A percentile compares a stretch with the other conserved stretches of the same genome.
Evolutionary conservation across 2,329 filamentous ascomycete species (phyloP).

Genomic region (Ilyonectria destructans): DNA sequence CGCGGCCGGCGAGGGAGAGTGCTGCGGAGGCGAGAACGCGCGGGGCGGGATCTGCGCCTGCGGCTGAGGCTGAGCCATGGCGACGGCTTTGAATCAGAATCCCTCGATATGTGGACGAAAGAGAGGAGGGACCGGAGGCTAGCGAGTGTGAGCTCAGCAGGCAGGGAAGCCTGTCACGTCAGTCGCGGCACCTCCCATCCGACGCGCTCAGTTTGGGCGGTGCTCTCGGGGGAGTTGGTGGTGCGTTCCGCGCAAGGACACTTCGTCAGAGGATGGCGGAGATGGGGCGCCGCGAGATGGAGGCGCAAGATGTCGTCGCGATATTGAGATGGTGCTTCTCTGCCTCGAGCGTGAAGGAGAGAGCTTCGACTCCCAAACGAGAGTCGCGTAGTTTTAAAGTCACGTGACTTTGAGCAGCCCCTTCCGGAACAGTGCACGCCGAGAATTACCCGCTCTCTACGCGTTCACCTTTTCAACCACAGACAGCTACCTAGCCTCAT

Average conservation of each 20-base stretch:
- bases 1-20: constrained; percentile 73
- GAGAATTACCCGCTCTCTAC: constrained; percentile 48
- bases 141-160: constrained; percentile 57
- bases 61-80: constrained; percentile 75
- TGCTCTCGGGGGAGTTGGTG: constrained; percentile 36
- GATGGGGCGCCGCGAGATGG: constrained; percentile 41
- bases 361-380: constrained; percentile 51
- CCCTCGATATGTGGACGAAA: constrained; percentile 25
- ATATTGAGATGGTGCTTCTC: constrained; percentile 45
- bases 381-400: constrained; percentile 61
- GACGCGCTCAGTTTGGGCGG: constrained; percentile 52
- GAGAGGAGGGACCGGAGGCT: constrained; percentile 29
- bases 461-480: constrained; percentile 42
- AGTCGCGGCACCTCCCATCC: constrained; percentile 64
- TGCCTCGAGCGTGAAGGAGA: constrained; percentile 49
- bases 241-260: constrained; percentile 25
- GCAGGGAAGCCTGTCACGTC: constrained; percentile 67
- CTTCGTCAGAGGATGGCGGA: constrained; percentile 30
- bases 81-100: constrained; percentile 27
- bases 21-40: constrained; percentile 75
- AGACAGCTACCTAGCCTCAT: constrained; percentile 20
- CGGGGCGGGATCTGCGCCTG: constrained; percentile 62
- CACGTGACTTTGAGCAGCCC: constrained; percentile 56
- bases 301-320: constrained; percentile 46
- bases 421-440: constrained; percentile 30